Conservation (phyloP, 2,329 filamentous ascomycete genomes). For the Xylariaceae sp. region DNA sequence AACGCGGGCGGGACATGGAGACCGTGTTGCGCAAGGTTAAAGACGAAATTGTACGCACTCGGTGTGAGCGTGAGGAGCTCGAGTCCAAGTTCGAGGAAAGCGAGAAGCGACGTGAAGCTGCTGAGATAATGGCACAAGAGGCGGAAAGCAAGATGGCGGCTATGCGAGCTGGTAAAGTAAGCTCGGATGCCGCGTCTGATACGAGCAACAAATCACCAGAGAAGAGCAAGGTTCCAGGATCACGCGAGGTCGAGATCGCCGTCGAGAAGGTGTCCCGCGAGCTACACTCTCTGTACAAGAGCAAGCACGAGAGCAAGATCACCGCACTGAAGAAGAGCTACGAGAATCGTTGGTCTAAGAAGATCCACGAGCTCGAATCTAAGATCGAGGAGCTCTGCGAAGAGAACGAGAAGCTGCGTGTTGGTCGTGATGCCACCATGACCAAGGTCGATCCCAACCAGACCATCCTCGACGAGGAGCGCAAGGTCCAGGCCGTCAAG, state of each 20-base stretch:
- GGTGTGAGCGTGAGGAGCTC: conserved; percentile 82
- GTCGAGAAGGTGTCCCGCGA: conserved; percentile 94
- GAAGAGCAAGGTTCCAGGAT: conserved; percentile 45
- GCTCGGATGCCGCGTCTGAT: conserved; percentile 42
- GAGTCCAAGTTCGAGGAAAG: conserved; percentile 76
- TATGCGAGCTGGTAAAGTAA: conserved; percentile 68
- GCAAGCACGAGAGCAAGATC: conserved; percentile 97
- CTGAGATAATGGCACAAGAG: conserved; percentile 77
- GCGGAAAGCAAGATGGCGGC: conserved; percentile 77
- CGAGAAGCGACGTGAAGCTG: conserved; percentile 74
- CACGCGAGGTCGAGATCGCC: conserved; percentile 77
- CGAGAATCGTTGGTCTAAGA: conserved; percentile 88
- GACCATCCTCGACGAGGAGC: conserved; percentile 56
- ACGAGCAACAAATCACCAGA: conserved; percentile 44
- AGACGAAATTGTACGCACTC: conserved; percentile 77
- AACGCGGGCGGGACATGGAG: conserved; percentile 85
- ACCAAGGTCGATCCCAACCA: conserved; percentile 60
- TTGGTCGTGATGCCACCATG: conserved; percentile 69
- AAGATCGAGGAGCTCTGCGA: conserved; percentile 71
- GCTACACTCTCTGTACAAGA: conserved; percentile 90
- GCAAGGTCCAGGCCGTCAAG: conserved; percentile 59
- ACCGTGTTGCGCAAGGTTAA: conserved; percentile 78
- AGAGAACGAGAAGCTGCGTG: conserved; percentile 77
- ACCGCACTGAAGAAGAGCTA: conserved; percentile 85
- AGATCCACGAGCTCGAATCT: conserved; percentile 76